These are phyloP conservation scores for Phyllosticta paracitricarpa DNA, from an alignment of 2,329 filamentous ascomycete genomes.

Conservation along the genomic window DNA sequence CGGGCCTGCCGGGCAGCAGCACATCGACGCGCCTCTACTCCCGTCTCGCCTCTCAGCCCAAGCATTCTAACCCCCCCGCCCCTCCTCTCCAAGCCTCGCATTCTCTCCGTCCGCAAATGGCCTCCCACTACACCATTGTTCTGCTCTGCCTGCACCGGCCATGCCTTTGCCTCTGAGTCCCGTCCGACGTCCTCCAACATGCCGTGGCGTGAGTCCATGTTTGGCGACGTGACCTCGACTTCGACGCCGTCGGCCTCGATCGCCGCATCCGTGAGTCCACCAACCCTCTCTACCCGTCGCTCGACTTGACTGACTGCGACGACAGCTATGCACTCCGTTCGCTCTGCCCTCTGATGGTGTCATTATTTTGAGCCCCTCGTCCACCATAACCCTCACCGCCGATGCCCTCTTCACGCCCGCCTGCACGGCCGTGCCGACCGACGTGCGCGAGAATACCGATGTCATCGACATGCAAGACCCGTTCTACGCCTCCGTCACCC, in stretches of 20 bases:
- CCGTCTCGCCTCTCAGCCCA: not conserved
- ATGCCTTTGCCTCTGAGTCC: not conserved
- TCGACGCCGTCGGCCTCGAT: constrained; percentile 6
- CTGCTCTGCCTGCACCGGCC: not conserved
- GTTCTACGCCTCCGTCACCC: constrained; percentile 89
- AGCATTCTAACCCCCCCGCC: constrained; percentile 1
- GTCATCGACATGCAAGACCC: constrained; percentile 60
- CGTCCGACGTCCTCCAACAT: constrained; percentile 3
- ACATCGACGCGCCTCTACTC: not conserved
- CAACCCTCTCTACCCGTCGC: not conserved
- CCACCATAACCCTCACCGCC: constrained; percentile 49
- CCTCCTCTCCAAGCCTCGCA: constrained; percentile 2
- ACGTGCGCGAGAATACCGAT: constrained; percentile 31
- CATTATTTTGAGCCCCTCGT: constrained; percentile 42
- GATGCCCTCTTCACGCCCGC: constrained; percentile 51
- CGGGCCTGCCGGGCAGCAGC: not conserved
- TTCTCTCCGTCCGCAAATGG: not conserved
- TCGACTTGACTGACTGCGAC: constrained; percentile 1
- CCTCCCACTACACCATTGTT: not conserved
- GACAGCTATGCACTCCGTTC: constrained; percentile 51
- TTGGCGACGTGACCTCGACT: not conserved
- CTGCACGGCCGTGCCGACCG: constrained; percentile 30
- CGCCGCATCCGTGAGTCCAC: constrained; percentile 4
- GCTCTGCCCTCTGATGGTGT: constrained; percentile 50
- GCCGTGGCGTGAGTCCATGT: constrained; percentile 6